Conservation (phyloP, 2,329 filamentous ascomycete genomes). For the Ophiosphaerella herpotricha region DNA sequence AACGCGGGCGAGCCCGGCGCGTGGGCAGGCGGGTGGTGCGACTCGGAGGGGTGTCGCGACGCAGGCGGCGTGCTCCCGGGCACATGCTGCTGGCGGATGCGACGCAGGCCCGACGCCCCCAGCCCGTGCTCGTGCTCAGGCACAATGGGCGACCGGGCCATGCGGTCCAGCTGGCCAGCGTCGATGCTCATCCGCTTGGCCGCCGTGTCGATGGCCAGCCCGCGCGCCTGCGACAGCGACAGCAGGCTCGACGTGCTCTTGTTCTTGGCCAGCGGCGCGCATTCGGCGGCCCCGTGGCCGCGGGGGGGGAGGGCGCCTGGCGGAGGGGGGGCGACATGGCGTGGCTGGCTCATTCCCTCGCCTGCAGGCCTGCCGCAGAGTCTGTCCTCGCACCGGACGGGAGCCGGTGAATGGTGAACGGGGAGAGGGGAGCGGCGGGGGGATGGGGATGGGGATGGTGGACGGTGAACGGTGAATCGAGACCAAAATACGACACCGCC, state of each 20-base stretch:
- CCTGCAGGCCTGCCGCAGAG: conserved; percentile 18
- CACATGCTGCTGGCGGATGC: conserved; percentile 80
- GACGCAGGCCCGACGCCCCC: conserved; percentile 82
- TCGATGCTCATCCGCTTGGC: conserved; percentile 77
- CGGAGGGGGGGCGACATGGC: conserved; percentile 36
- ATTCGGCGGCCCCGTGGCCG: conserved; percentile 28
- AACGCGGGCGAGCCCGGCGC: conserved; percentile 69
- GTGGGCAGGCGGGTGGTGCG: conserved; percentile 63
- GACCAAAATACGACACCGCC: too few relatives aligned
- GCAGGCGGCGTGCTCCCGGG: conserved; percentile 57
- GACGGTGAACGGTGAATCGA: too few relatives aligned
- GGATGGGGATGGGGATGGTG: not conserved
- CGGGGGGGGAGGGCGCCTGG: conserved; percentile 44
- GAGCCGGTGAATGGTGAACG: too few relatives aligned
- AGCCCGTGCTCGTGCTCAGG: conserved; percentile 86
- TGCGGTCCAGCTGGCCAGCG: conserved; percentile 67
- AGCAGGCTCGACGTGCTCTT: conserved; percentile 56
- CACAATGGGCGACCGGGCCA: conserved; percentile 80
- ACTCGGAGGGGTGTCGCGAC: conserved; percentile 52
- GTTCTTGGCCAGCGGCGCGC: conserved; percentile 52
- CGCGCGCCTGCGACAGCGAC: conserved; percentile 33
- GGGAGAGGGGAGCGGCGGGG: not conserved
- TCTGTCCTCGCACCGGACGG: too few relatives aligned
- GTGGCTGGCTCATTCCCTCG: conserved; percentile 49
- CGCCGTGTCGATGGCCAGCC: conserved; percentile 58